Percentiles rank a stretch among this genome's conserved stretches.
phyloP scores from a whole-genome alignment of 495 filamentous ascomycete species.

The Clohesyomyces aquaticus region DNA sequence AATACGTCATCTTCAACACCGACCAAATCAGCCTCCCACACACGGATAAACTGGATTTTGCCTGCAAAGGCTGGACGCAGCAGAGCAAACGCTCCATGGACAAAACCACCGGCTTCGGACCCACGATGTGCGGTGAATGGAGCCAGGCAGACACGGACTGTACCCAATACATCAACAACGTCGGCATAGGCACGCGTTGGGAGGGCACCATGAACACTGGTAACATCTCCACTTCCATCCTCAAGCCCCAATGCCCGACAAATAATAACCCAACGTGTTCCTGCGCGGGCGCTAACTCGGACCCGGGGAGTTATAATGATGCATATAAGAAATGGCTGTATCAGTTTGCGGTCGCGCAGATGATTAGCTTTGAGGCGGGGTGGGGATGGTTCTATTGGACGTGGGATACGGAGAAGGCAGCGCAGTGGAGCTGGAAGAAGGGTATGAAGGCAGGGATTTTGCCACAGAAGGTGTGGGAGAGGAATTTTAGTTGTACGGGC shows the following conservation, averaged over 20 bases:
- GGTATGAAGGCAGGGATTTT: constrained; percentile 83
- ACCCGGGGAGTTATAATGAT: constrained; percentile 65
- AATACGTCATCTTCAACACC: constrained; percentile 69
- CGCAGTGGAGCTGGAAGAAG: constrained; percentile 93
- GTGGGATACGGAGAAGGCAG: constrained; percentile 75
- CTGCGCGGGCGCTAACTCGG: constrained; percentile 76
- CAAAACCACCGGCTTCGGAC: constrained; percentile 81
- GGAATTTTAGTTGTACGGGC: constrained; percentile 73
- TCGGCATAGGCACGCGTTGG: constrained; percentile 87
- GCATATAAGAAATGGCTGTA: constrained; percentile 83
- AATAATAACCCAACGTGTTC: constrained; percentile 60
- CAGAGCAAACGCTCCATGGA: constrained; percentile 74
- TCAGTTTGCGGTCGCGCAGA: constrained; percentile 94
- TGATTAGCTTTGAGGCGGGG: constrained; percentile 84
- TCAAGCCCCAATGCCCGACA: constrained; percentile 72
- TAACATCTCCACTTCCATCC: constrained; percentile 57
- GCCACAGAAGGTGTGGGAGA: constrained; percentile 75
- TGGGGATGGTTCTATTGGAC: constrained; percentile 99
- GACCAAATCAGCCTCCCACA: constrained; percentile 58
- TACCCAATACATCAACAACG: constrained; percentile 83
- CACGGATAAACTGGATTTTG: constrained; percentile 76
- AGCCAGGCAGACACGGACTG: constrained; percentile 98
- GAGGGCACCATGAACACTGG: constrained; percentile 72
- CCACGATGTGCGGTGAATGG: constrained; percentile 98
- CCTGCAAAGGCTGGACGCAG: constrained; percentile 80